Conservation (phyloP, 1,139 yeast genomes). For the Protomyces inouyei region DNA sequence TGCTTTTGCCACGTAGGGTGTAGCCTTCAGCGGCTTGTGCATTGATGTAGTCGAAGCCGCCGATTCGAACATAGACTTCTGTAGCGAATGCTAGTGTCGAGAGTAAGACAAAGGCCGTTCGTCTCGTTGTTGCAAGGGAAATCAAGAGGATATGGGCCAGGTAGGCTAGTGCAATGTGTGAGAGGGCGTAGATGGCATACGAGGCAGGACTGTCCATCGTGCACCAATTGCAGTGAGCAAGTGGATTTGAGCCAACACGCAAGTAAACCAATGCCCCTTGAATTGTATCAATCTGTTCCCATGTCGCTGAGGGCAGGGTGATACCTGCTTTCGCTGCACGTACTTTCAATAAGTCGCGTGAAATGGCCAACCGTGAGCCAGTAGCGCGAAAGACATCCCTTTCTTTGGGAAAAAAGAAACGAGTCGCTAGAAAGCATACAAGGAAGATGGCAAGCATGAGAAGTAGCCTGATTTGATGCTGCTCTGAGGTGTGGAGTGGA, state of each 20-base stretch:
- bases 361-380: constrained; percentile 11
- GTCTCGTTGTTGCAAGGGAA: background rate
- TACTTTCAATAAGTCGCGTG: background rate
- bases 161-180: constrained; percentile 1
- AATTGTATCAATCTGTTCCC: constrained; percentile 6
- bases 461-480: background rate
- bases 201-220: constrained; percentile 1
- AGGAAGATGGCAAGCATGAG: background rate
- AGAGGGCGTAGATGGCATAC: constrained; percentile 1
- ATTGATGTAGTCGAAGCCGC: constrained; percentile 14
- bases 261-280: constrained; percentile 1
- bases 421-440: background rate
- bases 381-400: constrained; percentile 4
- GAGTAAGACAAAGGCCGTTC: background rate
- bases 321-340: background rate
- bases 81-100: background rate
- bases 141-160: background rate
- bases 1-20: background rate
- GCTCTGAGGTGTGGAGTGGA: background rate
- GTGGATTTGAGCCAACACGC: constrained; percentile 6
- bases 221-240: constrained; percentile 14
- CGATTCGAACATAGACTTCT: constrained; percentile 7
- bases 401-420: background rate
- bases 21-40: background rate
- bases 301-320: background rate